Evolutionary conservation across 306 rosid species (phyloP), one percentile per base, ranked within the genome.

Genomic region (Cicer yamashitae): DNA sequence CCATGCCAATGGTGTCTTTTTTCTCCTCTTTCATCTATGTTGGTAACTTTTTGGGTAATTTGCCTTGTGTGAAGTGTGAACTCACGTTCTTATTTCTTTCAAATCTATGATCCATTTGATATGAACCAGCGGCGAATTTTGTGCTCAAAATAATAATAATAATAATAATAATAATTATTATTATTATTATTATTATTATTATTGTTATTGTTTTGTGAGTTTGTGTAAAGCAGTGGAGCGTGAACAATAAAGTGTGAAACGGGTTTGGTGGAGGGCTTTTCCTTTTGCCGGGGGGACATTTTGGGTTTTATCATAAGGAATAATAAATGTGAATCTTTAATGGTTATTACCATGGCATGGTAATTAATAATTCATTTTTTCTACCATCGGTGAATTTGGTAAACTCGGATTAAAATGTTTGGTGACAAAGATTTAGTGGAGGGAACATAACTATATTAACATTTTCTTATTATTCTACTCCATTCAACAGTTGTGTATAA

Each of bases 201-300:
- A 5, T 50, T 51, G 14, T 53, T 8, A 8, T 15, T 17, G 1
- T 50, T 50, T 50, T 50, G 18, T 5, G 17, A 8, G 38, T 57
- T 34, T 7, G 66, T 34, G 79, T 53, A 54, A 71, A 50, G 65
- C 76, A 64, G 45, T 38, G 38, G 66, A 58, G 70, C 48, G 63
- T 50, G 72, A 13, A 43, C 52, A 75, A 80, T 88, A 75, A 81
- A 76, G 78, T 61, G 13, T 17, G 60, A 15, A 68, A 84, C 97
- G 97, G 86, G 89, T 88, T 88, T 87, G 82, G 84, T 81, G 91
- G 87, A 39, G 6, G 58, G 8, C 1, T 69, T 88, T 73, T 69
- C 79, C 79, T 80, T 76, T 77, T 76, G 77, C 66, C n/a, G 83
- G 82, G 78, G 62, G 78, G 62, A 73, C 78, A 60, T 25, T 77